Evolutionary conservation across 257 asterid genomes (phyloP).

Genomic region (Oldenlandia corymbosa): DNA sequence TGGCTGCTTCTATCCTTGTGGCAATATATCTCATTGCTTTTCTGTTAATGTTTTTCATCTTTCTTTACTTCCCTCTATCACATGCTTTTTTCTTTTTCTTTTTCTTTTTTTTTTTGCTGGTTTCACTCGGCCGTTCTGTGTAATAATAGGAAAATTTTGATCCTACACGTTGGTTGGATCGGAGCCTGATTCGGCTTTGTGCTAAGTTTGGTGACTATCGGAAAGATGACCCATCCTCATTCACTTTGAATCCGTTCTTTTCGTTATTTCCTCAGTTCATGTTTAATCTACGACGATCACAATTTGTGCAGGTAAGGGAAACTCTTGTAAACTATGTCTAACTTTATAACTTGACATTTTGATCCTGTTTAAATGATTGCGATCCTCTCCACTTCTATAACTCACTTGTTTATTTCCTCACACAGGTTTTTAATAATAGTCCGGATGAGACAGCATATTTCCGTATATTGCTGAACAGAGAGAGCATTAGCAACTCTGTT

Average conservation of each 20-base stretch:
- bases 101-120: too few species aligned
- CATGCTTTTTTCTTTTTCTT: too few species aligned
- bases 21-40: not conserved
- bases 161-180: conserved; percentile 91
- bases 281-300: conserved; percentile 95
- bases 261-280: conserved; percentile 94
- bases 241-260: conserved; percentile 71
- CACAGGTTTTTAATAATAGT: conserved; percentile 89
- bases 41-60: too few species aligned
- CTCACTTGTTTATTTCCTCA: conserved; percentile 14
- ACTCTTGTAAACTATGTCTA: not conserved
- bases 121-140: conserved; percentile 7
- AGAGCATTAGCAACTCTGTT: conserved; percentile 79
- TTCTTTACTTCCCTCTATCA: not conserved
- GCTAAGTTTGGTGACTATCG: conserved; percentile 96
- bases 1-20: not conserved
- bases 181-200: conserved; percentile 89
- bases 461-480: conserved; percentile 90
- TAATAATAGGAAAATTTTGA: conserved; percentile 79
- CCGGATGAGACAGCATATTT: conserved; percentile 99
- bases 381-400: not conserved
- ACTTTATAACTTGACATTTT: conserved; percentile 5
- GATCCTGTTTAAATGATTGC: conserved; percentile 6
- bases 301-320: conserved; percentile 72
- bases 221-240: conserved; percentile 88